Evolutionary conservation across 257 asterid genomes (phyloP).

Genomic region (Echium plantagineum): DNA sequence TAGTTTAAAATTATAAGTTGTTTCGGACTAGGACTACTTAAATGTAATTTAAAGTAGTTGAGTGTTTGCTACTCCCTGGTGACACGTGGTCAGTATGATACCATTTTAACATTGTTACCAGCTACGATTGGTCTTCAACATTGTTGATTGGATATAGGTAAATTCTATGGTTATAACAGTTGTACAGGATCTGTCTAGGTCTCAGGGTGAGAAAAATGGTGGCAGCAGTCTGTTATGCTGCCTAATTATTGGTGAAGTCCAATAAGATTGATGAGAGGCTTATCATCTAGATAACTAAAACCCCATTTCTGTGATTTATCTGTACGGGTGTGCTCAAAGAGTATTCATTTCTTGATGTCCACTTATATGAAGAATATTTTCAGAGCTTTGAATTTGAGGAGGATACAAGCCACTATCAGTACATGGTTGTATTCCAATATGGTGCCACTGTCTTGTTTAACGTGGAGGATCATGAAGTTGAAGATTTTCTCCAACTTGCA

Average conservation of each 20-base stretch:
- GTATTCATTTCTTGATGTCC: background rate
- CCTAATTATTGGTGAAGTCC: background rate
- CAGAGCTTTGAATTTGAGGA: conserved; percentile 38
- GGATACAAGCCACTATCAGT: conserved; percentile 32
- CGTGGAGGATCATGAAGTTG: conserved; percentile 78
- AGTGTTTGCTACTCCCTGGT: too few species aligned
- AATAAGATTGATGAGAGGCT: background rate
- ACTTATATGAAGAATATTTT: background rate
- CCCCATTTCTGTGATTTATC: background rate
- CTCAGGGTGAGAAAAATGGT: background rate
- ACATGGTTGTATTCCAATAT: conserved; percentile 86
- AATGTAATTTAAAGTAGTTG: too few species aligned
- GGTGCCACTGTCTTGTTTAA: conserved; percentile 86
- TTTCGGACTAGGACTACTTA: too few species aligned
- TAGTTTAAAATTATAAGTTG: too few species aligned
- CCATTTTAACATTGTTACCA: too few species aligned
- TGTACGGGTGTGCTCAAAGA: background rate
- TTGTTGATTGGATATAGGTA: background rate
- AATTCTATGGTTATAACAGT: background rate
- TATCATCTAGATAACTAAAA: background rate
- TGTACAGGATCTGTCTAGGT: background rate
- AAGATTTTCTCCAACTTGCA: conserved; percentile 56
- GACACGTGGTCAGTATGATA: too few species aligned
- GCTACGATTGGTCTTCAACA: too few species aligned
- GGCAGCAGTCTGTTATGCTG: background rate